Base-by-base conservation (phyloP, 2,329 filamentous ascomycete genomes). In the Colletotrichum sp. region DNA sequence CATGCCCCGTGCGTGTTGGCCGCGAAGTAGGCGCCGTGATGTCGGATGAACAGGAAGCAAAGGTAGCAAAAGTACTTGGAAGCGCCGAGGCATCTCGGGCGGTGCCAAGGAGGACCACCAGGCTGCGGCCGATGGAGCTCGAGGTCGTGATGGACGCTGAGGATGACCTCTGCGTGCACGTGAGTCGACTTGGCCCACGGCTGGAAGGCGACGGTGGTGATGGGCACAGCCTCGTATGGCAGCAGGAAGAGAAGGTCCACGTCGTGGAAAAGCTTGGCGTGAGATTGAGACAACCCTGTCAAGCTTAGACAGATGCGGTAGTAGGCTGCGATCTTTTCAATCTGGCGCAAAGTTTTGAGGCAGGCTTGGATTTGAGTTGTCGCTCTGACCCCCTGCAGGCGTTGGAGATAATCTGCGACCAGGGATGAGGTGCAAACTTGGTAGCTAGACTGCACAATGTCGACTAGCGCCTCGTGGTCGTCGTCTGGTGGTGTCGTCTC, bases 51-150 rank as follows among this genome's bases (percentile, higher is more conserved):
- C 15, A 78, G 69, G 69, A 72, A 78, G 65, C 77, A 78, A 49
- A 78, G 72, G 26, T 78, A 78, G 60, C 77, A 78, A 66, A 78
- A 77, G 26, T 76, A 78, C 34, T 78, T 78, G 24, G 77, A 78
- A 9, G 77, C 77, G 21, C 77, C 77, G 9, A 78, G 55, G 59
- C 77, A 78, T 52, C 77, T 69, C 18, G 74, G 74, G 28, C 28
- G 49, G 21, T 74, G 59, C 74, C 74, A 76, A 52, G 49, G 2
- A 26, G 7, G 4, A 16, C 49, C n/a, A 16, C 21, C 49, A 12
- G 70, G 34, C 8, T 59, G 67, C n/a, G 64, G 57, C 8, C 24
- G 39, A 36, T 68, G 60, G 30, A 60, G 18, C 24, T 68, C 66
- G 52, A 77, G 21, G 16, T 78, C 77, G 44, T 78, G 77, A 60